Evolutionary conservation across 345 rosid genomes (phyloP).

Genomic region (Citropsis articulata): DNA sequence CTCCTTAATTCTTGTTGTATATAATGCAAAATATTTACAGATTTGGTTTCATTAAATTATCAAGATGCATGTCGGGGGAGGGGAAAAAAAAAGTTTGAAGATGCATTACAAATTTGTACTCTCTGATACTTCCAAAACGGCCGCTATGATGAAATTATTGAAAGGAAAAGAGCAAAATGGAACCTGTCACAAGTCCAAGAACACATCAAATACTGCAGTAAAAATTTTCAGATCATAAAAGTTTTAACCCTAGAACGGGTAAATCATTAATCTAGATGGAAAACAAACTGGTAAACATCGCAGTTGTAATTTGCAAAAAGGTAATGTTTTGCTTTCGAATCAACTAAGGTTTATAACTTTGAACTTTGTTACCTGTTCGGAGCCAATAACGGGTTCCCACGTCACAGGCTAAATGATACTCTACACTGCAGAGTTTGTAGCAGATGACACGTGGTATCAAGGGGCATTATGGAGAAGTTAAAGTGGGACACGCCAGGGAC

Average conservation of each 20-base stretch:
- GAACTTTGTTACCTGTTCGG: background rate
- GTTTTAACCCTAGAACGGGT: background rate
- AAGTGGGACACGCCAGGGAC: background rate
- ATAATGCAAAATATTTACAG: too few species aligned
- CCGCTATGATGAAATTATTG: too few species aligned
- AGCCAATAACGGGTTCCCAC: background rate
- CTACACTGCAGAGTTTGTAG: background rate
- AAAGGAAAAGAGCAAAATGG: background rate
- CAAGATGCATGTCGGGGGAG: too few species aligned
- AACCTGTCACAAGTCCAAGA: background rate
- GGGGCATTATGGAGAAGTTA: slow-evolving; percentile 4
- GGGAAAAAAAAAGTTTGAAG: too few species aligned
- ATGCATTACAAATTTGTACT: background rate
- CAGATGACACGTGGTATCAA: background rate
- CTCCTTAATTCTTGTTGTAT: too few species aligned
- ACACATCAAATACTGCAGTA: background rate
- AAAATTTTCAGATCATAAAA: background rate
- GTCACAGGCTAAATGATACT: background rate
- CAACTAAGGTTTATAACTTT: background rate
- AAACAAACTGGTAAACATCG: background rate
- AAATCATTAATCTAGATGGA: background rate
- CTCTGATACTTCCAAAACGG: background rate
- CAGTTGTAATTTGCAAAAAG: background rate
- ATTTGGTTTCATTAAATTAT: too few species aligned
- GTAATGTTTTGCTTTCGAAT: background rate